Conservation (phyloP, 495 filamentous ascomycete genomes). For the Opeltia flavorubescens region DNA sequence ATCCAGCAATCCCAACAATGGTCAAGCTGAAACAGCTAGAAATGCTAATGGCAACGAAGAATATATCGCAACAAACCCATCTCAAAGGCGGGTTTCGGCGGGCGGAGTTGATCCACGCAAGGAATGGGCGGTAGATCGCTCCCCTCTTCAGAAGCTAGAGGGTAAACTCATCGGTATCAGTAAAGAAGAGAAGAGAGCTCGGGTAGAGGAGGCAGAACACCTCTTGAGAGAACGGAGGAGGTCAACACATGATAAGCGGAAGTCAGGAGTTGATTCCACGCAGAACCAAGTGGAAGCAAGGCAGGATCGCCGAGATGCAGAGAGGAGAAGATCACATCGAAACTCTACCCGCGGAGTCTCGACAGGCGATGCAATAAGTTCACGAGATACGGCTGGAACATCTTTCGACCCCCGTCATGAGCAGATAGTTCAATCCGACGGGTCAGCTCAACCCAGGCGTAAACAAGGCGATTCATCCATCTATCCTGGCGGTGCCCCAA, state of each 20-base stretch:
- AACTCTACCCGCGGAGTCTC: conserved; percentile 2
- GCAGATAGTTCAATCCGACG: no score
- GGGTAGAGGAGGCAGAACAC: conserved; percentile 65
- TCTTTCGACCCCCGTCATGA: neutral
- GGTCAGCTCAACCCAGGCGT: no score
- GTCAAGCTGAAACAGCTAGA: neutral
- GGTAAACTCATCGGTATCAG: conserved; percentile 74
- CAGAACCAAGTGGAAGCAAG: neutral
- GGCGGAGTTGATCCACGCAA: conserved; percentile 15
- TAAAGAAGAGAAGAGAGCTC: conserved; percentile 78
- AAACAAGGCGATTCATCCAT: no score
- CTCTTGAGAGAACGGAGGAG: conserved; percentile 36
- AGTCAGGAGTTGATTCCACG: neutral
- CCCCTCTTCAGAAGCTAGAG: conserved; percentile 85
- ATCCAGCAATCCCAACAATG: neutral
- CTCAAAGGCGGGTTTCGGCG: conserved; percentile 23
- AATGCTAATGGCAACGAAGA: neutral
- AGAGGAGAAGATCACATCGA: conserved; percentile 4
- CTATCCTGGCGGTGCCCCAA: no score
- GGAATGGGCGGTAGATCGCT: conserved; percentile 61
- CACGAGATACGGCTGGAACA: neutral
- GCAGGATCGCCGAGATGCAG: neutral
- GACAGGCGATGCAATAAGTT: neutral
- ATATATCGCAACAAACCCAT: neutral
- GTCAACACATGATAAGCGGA: conserved; percentile 19